Base-by-base conservation (phyloP, 139 green algal species). In the Tetratostichococcus sp. region DNA sequence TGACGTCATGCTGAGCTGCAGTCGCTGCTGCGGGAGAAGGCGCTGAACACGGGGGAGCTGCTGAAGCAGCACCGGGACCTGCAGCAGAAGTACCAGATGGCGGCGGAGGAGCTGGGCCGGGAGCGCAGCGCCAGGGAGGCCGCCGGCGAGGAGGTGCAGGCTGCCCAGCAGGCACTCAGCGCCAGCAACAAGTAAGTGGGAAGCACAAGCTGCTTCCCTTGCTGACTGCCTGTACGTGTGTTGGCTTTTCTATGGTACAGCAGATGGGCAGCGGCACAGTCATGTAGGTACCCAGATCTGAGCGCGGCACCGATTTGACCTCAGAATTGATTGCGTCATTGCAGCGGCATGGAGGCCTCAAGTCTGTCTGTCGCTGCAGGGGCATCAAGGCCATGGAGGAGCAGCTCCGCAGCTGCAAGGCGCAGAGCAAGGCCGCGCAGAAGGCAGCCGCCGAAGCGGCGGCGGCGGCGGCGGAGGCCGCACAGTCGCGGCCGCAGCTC, bases 11-110 rank as follows among this genome's bases (percentile, higher is more conserved):
- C 8, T 50, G 8, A 50, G n/a, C 6, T 50, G 39, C 66, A 83
- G 78, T 33, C 17, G 0, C 28, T 82, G 32, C 58, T 83, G 23
- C 78, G 82, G 69, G 67, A 81, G 74, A 65, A 75, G 3, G 34
- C 75, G 5, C 34, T 78, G 16, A 84, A 84, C 62, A 73, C 75
- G 17, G 31, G 43, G 5, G 25, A 78, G 39, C 50, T 77, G 17
- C 22, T 83, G 16, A 25, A 74, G 42, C 65, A 71, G 30, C 73
- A 73, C 30, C 67, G 72, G 39, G 31, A 74, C 28, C n/a, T 73
- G 30, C n/a, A 35, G 31, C 33, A 79, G 30, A 72, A 78, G 33
- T 26, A n/a, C 50, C 14, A 62, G 50, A 2, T 62, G 17, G 26
- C 50, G 50, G 11, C 22, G 50, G 50, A 26, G 50, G 50, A 62